Evolutionary conservation across 202 grass and related monocot species (phyloP).

Genomic region (Saccharum hybrid): DNA sequence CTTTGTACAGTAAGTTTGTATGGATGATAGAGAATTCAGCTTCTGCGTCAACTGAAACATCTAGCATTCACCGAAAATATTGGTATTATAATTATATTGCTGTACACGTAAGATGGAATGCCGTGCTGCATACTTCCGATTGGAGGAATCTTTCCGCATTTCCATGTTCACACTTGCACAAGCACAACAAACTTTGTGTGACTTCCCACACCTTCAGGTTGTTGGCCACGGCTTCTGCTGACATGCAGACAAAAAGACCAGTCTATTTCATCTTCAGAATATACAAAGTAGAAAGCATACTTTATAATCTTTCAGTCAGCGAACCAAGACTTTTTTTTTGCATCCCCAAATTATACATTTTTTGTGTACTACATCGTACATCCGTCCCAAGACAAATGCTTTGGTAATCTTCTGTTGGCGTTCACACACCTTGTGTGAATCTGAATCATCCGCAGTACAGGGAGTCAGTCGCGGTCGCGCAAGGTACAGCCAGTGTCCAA

Average conservation of each 20-base stretch:
- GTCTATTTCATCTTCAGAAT: not conserved
- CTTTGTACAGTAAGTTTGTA: not conserved
- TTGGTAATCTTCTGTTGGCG: not conserved
- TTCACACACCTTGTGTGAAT: constrained; percentile 54
- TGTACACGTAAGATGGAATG: constrained; percentile 5
- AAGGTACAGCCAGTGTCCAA: not conserved
- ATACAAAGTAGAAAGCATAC: not conserved
- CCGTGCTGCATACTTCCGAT: not conserved
- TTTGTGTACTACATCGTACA: no score
- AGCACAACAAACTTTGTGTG: constrained; percentile 10
- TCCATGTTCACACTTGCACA: not conserved
- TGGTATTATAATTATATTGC: not conserved
- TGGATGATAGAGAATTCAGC: not conserved
- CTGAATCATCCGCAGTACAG: not conserved
- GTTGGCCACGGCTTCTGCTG: not conserved
- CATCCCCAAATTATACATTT: not conserved
- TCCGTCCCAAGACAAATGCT: not conserved
- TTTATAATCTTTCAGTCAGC: not conserved
- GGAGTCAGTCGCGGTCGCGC: not conserved
- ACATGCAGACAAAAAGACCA: not conserved
- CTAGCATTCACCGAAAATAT: not conserved
- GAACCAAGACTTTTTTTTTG: not conserved
- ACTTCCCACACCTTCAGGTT: not conserved
- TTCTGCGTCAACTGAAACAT: not conserved
- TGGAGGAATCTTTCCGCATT: not conserved